Conservation (phyloP, 148 eudicot genomes). For the Hydrangea macrophylla region DNA sequence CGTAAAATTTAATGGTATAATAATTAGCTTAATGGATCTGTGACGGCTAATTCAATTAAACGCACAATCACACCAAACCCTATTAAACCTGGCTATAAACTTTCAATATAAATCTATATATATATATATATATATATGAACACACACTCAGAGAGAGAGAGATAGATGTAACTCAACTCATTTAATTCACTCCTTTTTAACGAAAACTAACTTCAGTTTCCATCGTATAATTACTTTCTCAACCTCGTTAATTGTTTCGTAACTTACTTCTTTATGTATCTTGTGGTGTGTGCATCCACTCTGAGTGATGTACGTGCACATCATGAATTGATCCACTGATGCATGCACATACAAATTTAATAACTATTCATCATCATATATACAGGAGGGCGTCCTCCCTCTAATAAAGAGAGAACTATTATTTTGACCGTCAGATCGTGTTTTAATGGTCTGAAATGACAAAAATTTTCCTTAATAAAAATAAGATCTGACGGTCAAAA, state of each 20-base stretch:
- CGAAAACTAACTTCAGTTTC: neutral
- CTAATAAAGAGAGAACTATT: neutral
- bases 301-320: neutral
- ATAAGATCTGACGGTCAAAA: too few species aligned
- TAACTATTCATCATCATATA: neutral
- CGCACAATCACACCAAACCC: too few species aligned
- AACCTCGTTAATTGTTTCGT: slow-evolving; percentile 5
- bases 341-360: neutral
- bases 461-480: too few species aligned
- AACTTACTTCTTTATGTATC: neutral
- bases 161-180: neutral
- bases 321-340: neutral
- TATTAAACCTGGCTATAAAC: too few species aligned
- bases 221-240: neutral
- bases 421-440: neutral
- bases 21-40: too few species aligned
- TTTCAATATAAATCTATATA: too few species aligned
- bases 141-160: too few species aligned
- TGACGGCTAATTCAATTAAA: too few species aligned
- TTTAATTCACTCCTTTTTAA: neutral
- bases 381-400: neutral
- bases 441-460: too few species aligned
- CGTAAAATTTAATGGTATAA: too few species aligned
- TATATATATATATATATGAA: too few species aligned
- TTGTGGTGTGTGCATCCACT: slow-evolving; percentile 1